These are phyloP conservation scores for Cairneyella variabilis DNA, from an alignment of 495 filamentous ascomycete genomes.

Conservation along the genomic window DNA sequence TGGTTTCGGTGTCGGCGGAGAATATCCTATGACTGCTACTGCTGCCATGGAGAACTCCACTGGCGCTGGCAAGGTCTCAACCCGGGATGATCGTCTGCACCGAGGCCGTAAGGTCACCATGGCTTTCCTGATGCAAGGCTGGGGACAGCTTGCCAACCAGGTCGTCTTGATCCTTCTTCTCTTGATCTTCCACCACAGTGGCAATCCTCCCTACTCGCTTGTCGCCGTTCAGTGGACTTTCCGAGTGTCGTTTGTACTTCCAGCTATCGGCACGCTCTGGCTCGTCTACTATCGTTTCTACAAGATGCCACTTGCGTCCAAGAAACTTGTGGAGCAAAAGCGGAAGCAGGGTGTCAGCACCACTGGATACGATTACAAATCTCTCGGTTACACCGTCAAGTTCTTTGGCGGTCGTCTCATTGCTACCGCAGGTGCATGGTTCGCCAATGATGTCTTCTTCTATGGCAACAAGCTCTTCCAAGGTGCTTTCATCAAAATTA, in stretches of 20 bases:
- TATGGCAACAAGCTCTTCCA: constrained; percentile 98
- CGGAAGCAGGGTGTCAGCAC: constrained; percentile 76
- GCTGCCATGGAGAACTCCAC: constrained; percentile 92
- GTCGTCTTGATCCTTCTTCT: constrained; percentile 75
- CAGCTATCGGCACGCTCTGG: constrained; percentile 84
- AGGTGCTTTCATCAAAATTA: constrained; percentile 71
- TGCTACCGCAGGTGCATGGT: constrained; percentile 83
- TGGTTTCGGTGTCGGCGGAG: constrained; percentile 83
- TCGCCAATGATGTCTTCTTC: constrained; percentile 91
- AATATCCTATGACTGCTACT: constrained; percentile 92
- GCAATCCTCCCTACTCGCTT: constrained; percentile 67
- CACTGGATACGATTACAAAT: constrained; percentile 82
- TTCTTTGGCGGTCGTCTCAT: constrained; percentile 78
- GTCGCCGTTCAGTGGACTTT: constrained; percentile 77
- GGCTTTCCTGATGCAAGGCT: constrained; percentile 95
- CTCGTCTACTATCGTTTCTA: constrained; percentile 85
- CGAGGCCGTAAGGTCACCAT: constrained; percentile 87
- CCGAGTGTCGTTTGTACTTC: constrained; percentile 78
- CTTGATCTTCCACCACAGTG: constrained; percentile 73
- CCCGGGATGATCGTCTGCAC: constrained; percentile 84
- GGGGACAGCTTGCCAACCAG: constrained; percentile 92
- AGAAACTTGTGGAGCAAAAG: constrained; percentile 72
- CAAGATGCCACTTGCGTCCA: constrained; percentile 73
- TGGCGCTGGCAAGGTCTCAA: constrained; percentile 79
- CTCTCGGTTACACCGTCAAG: constrained; percentile 66